Evolutionary conservation across 2,329 filamentous ascomycete genomes (phyloP), one percentile per base, ranked within the genome.

Genomic region (Fusarium protoensiforme): DNA sequence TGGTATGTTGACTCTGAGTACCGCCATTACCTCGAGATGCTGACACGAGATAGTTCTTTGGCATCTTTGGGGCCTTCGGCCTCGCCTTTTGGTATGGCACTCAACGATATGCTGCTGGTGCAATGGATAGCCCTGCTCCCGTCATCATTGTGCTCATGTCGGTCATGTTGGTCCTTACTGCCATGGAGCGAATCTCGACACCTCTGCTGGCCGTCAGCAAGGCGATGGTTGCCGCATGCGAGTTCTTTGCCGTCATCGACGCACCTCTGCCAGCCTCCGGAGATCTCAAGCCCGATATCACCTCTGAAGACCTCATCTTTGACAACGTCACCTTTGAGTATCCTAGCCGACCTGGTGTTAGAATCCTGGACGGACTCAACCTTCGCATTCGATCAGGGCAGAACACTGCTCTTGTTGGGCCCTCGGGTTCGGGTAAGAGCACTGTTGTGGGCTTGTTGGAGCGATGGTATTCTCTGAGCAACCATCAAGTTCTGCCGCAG

Each of bases 391-490:
- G 85, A 41, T 85, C 87, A 6, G 89, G 90, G 5, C 90, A 91
- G 71, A 86, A 90, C 2, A 93, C 91, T 0, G 92, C 92, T 2
- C 90, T 94, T 24, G 91, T 94, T 13, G 92, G 92, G 0, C 87
- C 91, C 0, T 92, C 90, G 1, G 92, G 92, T 0, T 90, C 87
- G 3, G 92, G 92, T 0, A 94, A 94, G 78, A 92, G 89, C 60
- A 94, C 92, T 5, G 35, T 57, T 14, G 54, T 57, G 2, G 54
- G 33, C 7, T n/a, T 57, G 22, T 5, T 57, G 16, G 54, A 93
- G 76, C 84, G 91, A 8, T 93, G 91, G 90, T 93, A 93, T 72
- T 75, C 69, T 4, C 29, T 77, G n/a, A 72, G n/a, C 9, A 35
- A 69, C 2, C 71, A 75, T 1, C 61, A 69, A 1, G 29, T 69